Base-by-base conservation (phyloP, 345 rosid genomes). In the Eucalyptus paniculata region DNA sequence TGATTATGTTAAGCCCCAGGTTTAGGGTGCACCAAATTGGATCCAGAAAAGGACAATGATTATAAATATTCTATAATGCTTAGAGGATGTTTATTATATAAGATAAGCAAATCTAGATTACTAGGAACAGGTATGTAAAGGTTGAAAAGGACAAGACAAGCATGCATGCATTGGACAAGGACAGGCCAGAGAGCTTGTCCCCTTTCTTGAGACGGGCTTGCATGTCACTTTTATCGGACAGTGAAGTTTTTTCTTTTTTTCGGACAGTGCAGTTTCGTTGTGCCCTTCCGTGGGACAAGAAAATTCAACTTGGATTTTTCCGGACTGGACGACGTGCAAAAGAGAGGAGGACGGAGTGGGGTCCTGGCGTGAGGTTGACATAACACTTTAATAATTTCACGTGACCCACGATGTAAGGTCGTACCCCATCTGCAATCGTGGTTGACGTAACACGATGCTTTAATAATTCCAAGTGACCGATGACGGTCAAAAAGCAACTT, bases 171-270 rank as follows among this genome's bases (percentile, higher is more conserved):
- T 2, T 47, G 17, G 90, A 88, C 58, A 45, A 53, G 77, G 90
- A 88, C 81, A 88, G 50, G 42, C 92, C 95, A 94, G 93, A 77
- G 89, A 42, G 90, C 34, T 91, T 88, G 96, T 93, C 95, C 91
- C 96, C 95, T 92, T 34, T 85, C 86, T 56, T 30, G 94, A 93
- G 94, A 94, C 97, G 94, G 24, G 90, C 88, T 91, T 87, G 44
- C 89, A 58, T 24, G 65, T 23, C 65, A 0, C 30, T 23, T 58
- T 9, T 10, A 11, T 56, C 28, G 62, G 65, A 50, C 53, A 2
- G 7, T 50, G 53, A 50, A 4, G 4, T 50, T 50, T 49, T 14
- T 0, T 50, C 4, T 5, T 50, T 56, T 56, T 54, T 54, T 54
- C 60, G 26, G 26, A 9, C 32, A 6, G 62, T 12, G 65, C 65